Evolutionary conservation across 1,284 basidiomycete species (phyloP), one percentile per base, ranked within the genome.

Genomic region (Termitomyces sp.): DNA sequence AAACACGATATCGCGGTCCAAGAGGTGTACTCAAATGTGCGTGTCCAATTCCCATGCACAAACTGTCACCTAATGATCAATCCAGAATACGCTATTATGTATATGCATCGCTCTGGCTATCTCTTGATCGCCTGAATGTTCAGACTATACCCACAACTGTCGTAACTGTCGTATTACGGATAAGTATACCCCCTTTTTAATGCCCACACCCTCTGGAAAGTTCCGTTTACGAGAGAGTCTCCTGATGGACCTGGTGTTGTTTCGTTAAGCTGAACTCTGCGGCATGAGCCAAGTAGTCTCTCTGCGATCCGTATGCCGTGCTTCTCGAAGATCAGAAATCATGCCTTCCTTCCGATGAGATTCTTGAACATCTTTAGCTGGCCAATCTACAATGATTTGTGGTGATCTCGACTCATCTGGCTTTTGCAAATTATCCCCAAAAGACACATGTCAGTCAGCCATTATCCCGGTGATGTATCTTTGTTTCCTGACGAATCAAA

Each of bases 101-200:
- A 80, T 86, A 66, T 87, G 84, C 73, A 80, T 87, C 64, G 84
- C 84, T 35, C 80, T 87, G 63, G 84, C 84, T 55, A 74, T 88
- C 58, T 66, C 71, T 47, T 72, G 63, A 71, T 61, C 54, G 42
- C 46, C 19, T 14, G 47, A 49, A 56, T 54, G 48, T 57, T 48
- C 50, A 48, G 44, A 55, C 30, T 57, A 61, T 56, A 60, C 59
- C 57, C 57, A 48, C 57, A 50, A 58, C 57, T 63, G 58, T 48
- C 62, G 50, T 65, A 50, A 58, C 57, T 63, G 58, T 48, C 62
- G 50, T 65, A 62, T 57, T 57, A 58, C 54, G 66, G 64, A 64
- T 62, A 46, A 37, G 21, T 13, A 68, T 69, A 68, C 64, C 67
- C 64, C 64, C 64, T 58, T 54, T 56, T 54, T 56, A 58, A 54